A percentile compares a stretch with the other conserved stretches of the same genome.
Conservation (phyloP, 164 flowering plant genomes). For the Dillenia suffruticosa region DNA sequence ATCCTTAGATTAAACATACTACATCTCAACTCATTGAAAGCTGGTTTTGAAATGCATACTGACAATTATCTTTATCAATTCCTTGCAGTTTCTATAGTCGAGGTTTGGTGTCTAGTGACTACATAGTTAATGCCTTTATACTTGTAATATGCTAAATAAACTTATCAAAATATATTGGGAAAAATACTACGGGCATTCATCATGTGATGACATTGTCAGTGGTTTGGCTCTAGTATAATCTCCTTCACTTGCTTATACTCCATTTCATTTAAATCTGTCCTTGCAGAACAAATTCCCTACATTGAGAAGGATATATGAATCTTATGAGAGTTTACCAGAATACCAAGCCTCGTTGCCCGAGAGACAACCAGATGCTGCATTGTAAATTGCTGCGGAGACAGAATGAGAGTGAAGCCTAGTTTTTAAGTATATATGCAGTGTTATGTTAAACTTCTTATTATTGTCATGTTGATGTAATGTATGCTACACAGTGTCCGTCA, state of each 20-base stretch:
- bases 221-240: not conserved
- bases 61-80: no score
- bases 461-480: no score
- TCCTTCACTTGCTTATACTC: not conserved
- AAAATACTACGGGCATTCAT: not conserved
- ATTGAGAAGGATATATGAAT: conserved; percentile 40
- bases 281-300: conserved; percentile 54
- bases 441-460: no score
- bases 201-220: not conserved
- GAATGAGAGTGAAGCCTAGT: no score
- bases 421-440: no score
- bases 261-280: not conserved
- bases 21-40: no score
- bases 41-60: no score
- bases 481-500: no score
- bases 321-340: conserved; percentile 41
- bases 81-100: no score
- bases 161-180: not conserved
- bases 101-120: no score
- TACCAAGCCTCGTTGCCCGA: conserved; percentile 53
- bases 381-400: no score
- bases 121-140: not conserved
- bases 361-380: conserved; percentile 57
- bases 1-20: no score
- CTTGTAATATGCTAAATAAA: not conserved